Evolutionary conservation across 2,329 filamentous ascomycete genomes (phyloP).

Genomic region (Tolypocladium tundrense): DNA sequence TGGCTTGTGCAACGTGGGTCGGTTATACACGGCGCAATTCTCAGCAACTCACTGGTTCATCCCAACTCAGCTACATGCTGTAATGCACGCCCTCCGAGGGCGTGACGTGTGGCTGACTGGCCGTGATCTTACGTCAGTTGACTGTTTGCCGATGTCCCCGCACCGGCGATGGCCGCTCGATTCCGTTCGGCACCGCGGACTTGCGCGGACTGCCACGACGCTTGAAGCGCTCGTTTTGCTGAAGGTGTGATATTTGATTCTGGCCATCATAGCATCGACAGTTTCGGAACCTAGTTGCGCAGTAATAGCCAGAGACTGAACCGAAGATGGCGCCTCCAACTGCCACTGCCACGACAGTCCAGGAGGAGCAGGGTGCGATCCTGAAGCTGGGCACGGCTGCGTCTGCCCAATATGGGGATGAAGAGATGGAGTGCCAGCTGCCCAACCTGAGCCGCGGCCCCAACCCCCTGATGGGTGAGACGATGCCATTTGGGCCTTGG

Average conservation of each 20-base stretch:
- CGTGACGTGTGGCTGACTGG: background rate
- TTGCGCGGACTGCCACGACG: background rate
- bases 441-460: slow-evolving; percentile 12
- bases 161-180: background rate
- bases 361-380: background rate
- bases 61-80: background rate
- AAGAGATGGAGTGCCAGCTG: slow-evolving; percentile 9
- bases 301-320: background rate
- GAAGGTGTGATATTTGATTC: background rate
- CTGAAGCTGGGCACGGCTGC: slow-evolving; percentile 2
- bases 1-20: too few relatives aligned
- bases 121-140: background rate
- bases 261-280: background rate
- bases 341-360: slow-evolving; percentile 1
- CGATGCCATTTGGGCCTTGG: too few relatives aligned
- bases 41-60: background rate
- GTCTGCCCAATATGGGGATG: background rate
- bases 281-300: background rate
- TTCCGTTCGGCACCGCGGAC: background rate
- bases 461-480: slow-evolving; percentile 12
- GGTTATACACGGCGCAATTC: background rate
- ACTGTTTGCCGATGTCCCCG: background rate
- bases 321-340: slow-evolving; percentile 6
- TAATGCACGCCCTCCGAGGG: background rate
- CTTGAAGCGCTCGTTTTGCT: background rate